These are phyloP conservation scores for Capsicum baccatum DNA, from an alignment of 257 asterid species.

Conservation along the genomic window DNA sequence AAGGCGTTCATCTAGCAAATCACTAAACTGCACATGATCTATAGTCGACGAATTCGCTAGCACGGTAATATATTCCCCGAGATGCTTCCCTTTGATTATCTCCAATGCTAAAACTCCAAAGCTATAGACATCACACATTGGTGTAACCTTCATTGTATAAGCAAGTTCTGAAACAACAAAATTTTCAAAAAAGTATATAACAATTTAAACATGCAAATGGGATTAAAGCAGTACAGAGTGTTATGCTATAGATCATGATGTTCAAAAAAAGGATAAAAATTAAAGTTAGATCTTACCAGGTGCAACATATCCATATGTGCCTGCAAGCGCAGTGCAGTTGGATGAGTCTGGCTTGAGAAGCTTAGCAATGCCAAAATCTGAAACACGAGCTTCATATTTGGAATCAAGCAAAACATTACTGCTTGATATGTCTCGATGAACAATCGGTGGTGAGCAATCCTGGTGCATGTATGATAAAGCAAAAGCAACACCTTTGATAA, in stretches of 20 bases:
- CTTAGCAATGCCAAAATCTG: not conserved
- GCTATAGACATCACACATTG: slow-evolving; percentile 29
- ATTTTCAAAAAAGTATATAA: not conserved
- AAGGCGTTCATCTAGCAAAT: not conserved
- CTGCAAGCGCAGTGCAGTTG: not conserved
- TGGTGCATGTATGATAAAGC: slow-evolving; percentile 23
- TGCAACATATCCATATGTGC: slow-evolving; percentile 12
- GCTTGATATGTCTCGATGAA: slow-evolving; percentile 34
- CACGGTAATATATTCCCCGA: not conserved
- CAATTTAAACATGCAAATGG: not conserved
- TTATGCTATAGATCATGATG: not conserved
- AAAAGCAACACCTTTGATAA: slow-evolving; percentile 1
- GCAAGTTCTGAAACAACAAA: slow-evolving; percentile 19
- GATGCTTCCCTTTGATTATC: slow-evolving; percentile 27
- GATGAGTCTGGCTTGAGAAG: slow-evolving; percentile 14
- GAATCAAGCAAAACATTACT: not conserved
- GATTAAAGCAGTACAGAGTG: not conserved
- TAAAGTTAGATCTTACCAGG: not conserved
- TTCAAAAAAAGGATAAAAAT: not conserved
- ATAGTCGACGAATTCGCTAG: not conserved
- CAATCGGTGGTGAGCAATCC: slow-evolving; percentile 17
- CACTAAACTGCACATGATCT: not conserved
- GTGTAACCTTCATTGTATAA: slow-evolving; percentile 23
- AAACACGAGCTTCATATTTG: slow-evolving; percentile 9
- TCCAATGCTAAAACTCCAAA: slow-evolving; percentile 27